Conservation (phyloP, 1,284 basidiomycete genomes). For the Cystobasidium slooffiae region DNA sequence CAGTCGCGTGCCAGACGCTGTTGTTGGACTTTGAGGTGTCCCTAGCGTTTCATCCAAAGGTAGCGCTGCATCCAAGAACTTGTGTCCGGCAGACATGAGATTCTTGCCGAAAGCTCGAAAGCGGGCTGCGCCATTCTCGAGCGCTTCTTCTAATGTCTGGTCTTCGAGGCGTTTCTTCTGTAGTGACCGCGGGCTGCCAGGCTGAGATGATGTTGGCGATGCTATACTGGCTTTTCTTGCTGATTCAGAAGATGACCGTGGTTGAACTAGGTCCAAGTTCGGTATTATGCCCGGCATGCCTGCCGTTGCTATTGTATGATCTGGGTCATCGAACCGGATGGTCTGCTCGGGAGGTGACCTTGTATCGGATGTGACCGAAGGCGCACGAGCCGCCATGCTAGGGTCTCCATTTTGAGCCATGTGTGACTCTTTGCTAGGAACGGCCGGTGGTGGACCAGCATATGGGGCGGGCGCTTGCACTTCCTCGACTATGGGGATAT, state of each 20-base stretch:
- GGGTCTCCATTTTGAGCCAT: not conserved
- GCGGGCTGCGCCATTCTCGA: conserved; percentile 23
- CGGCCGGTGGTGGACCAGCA: not conserved
- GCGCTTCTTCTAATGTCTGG: conserved; percentile 38
- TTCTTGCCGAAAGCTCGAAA: conserved; percentile 32
- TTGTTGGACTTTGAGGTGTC: not conserved
- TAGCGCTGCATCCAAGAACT: conserved; percentile 34
- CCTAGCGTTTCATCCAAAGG: conserved; percentile 23
- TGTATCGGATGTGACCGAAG: too few relatives aligned
- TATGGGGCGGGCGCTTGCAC: not conserved
- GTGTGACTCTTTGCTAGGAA: not conserved
- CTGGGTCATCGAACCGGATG: conserved; percentile 12
- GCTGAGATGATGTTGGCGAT: conserved; percentile 15
- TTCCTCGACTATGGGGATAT: not conserved
- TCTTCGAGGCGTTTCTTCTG: conserved; percentile 24
- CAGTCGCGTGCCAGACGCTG: not conserved
- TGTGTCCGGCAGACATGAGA: conserved; percentile 14
- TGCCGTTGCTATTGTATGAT: conserved; percentile 8
- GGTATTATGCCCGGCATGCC: conserved; percentile 2
- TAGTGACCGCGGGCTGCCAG: conserved; percentile 12
- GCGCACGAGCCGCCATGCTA: not conserved
- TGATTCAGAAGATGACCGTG: conserved; percentile 1
- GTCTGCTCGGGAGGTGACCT: not conserved
- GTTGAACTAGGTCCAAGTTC: not conserved
- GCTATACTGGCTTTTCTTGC: not conserved